These are phyloP conservation scores for Sclerotinia sclerotiorum DNA, from an alignment of 2,329 filamentous ascomycete species.

Conservation along the genomic window DNA sequence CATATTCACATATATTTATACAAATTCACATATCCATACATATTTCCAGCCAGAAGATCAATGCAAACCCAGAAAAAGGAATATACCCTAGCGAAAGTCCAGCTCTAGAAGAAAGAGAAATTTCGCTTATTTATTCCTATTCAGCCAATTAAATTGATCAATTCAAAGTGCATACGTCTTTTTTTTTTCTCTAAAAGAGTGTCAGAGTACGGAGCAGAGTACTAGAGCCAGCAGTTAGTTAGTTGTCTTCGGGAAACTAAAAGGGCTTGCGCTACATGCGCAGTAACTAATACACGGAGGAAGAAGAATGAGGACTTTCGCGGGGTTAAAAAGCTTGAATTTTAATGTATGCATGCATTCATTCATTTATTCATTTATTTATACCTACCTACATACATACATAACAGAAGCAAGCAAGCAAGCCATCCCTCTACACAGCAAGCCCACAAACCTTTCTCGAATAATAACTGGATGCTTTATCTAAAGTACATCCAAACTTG, in stretches of 20 bases:
- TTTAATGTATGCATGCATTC: too few species aligned
- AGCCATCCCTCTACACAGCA: too few species aligned
- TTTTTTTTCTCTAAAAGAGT: too few species aligned
- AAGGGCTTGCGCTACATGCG: too few species aligned
- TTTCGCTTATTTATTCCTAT: not conserved
- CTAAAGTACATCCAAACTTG: not conserved
- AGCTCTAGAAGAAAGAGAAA: not conserved
- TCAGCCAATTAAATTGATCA: not conserved
- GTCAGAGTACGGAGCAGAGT: not conserved
- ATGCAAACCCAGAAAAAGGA: not conserved
- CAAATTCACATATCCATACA: not conserved
- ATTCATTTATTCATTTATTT: too few species aligned
- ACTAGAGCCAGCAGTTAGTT: too few species aligned
- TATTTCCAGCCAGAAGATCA: conserved; percentile 1
- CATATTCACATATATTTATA: too few species aligned
- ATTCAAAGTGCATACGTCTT: not conserved
- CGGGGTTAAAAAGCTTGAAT: not conserved
- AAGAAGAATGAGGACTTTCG: not conserved
- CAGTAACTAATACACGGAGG: too few species aligned
- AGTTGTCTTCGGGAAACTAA: not conserved
- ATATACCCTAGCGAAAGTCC: not conserved
- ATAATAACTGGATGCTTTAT: not conserved
- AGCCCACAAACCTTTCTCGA: not conserved
- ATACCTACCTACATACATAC: too few species aligned
- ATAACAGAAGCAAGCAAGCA: too few species aligned